These are phyloP conservation scores for Chalciporus piperatus DNA, from an alignment of 768 basidiomycete species.

Conservation along the genomic window DNA sequence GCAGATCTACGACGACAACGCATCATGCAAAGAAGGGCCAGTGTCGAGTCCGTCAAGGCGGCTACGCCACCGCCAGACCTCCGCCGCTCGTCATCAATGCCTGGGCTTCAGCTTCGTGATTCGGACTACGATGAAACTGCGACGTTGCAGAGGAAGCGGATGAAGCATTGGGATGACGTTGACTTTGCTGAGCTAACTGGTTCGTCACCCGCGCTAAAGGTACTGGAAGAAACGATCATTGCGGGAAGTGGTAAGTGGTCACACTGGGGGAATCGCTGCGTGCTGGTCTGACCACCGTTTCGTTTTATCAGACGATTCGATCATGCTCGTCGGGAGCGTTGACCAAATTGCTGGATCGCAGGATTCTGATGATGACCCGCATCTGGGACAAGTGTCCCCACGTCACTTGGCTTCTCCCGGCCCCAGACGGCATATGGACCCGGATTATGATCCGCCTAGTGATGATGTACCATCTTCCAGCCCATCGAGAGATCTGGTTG, in stretches of 20 bases:
- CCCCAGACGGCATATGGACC: conserved; percentile 38
- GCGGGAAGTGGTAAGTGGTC: conserved; percentile 33
- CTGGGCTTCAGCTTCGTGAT: conserved; percentile 19
- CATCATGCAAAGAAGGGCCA: conserved; percentile 20
- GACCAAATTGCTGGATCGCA: conserved; percentile 17
- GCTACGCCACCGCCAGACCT: conserved; percentile 12
- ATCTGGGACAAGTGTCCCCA: conserved; percentile 67
- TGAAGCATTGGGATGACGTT: conserved; percentile 22
- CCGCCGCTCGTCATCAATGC: conserved; percentile 27
- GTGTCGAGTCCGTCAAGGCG: conserved; percentile 8
- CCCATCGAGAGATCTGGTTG: conserved; percentile 44
- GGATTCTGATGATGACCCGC: conserved; percentile 63
- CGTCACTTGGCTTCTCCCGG: conserved; percentile 64
- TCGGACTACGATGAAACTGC: conserved; percentile 11
- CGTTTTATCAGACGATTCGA: conserved; percentile 44
- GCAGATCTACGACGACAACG: conserved; percentile 24
- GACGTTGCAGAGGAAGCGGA: conserved; percentile 19
- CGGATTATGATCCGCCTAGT: conserved; percentile 40
- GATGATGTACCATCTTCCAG: conserved; percentile 50
- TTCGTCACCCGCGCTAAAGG: conserved; percentile 14
- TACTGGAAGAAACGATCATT: conserved; percentile 29
- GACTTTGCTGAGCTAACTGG: conserved; percentile 3
- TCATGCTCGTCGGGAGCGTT: conserved; percentile 28
- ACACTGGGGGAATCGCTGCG: background rate
- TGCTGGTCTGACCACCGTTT: conserved; percentile 1